Conservation (phyloP, 1,284 basidiomycete species). For the Malassezia arunalokei region DNA sequence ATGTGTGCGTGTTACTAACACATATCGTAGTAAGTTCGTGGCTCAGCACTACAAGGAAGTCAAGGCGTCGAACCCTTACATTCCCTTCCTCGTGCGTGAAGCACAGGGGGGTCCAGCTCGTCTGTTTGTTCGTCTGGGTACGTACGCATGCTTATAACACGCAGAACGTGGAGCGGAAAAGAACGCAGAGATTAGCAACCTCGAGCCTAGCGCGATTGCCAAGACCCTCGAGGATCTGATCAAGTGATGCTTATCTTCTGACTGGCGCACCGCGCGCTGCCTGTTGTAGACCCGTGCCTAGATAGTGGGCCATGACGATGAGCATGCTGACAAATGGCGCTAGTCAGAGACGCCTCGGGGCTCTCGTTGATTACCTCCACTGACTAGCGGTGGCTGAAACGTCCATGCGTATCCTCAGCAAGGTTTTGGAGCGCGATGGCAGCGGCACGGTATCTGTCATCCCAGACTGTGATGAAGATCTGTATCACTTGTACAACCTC, state of each 20-base stretch:
- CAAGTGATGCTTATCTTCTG: slow-evolving; percentile 4
- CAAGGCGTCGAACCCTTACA: slow-evolving; percentile 41
- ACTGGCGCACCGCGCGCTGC: neutral
- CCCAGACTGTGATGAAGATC: slow-evolving; percentile 60
- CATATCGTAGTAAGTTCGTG: slow-evolving; percentile 33
- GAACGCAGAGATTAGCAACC: slow-evolving; percentile 35
- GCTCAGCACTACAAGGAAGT: slow-evolving; percentile 36
- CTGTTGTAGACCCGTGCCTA: neutral
- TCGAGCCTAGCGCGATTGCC: slow-evolving; percentile 36
- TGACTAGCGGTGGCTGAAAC: too few species aligned
- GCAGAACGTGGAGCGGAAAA: slow-evolving; percentile 41
- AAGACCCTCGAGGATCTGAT: slow-evolving; percentile 38
- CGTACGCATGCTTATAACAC: slow-evolving; percentile 10
- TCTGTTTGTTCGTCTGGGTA: slow-evolving; percentile 43
- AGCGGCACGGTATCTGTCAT: slow-evolving; percentile 37
- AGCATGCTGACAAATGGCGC: neutral
- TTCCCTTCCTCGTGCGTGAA: slow-evolving; percentile 43
- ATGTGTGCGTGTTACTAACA: slow-evolving; percentile 2
- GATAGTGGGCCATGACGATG: too few species aligned
- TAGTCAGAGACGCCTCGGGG: neutral
- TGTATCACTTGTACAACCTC: slow-evolving; percentile 99
- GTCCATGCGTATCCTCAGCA: slow-evolving; percentile 37
- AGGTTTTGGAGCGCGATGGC: slow-evolving; percentile 42
- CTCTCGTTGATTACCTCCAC: too few species aligned
- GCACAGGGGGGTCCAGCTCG: slow-evolving; percentile 38